Conservation (phyloP, 2,329 filamentous ascomycete genomes). For the Rhexocercosporidium sp. region DNA sequence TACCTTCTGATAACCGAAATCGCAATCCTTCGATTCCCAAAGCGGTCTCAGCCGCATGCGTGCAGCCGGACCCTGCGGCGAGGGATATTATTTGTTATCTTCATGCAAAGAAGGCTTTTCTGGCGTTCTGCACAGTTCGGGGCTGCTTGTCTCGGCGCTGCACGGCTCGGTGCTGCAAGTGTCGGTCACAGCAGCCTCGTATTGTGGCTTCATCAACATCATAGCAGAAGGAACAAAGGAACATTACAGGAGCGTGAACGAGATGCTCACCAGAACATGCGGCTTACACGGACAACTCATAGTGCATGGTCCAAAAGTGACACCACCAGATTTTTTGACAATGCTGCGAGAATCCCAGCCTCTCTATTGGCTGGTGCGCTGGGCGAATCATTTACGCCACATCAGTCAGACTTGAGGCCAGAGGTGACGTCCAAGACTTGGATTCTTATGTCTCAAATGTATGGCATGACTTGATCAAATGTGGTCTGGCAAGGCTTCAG, state of each 20-base stretch:
- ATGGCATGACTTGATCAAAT: neutral
- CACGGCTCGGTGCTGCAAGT: constrained; percentile 7
- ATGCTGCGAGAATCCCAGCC: neutral
- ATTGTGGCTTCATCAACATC: neutral
- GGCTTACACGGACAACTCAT: constrained; percentile 9
- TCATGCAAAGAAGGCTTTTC: neutral
- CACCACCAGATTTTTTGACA: neutral
- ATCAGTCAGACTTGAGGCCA: neutral
- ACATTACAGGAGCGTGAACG: constrained; percentile 9
- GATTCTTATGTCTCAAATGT: neutral
- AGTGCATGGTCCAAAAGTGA: neutral
- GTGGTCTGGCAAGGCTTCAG: neutral
- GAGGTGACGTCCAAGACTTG: neutral
- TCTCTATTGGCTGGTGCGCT: too few species aligned
- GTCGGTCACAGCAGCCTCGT: constrained; percentile 2
- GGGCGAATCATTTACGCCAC: neutral
- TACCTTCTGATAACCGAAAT: neutral
- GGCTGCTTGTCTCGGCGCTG: constrained; percentile 10
- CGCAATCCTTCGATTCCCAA: neutral
- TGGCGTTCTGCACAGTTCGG: constrained; percentile 10
- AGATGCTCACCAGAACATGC: neutral
- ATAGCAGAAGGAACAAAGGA: neutral
- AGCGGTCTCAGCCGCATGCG: neutral
- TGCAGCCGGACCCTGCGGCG: neutral
- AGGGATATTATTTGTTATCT: neutral